Evolutionary conservation across 1,284 basidiomycete species (phyloP).

Genomic region (Apiotrichum brassicae): DNA sequence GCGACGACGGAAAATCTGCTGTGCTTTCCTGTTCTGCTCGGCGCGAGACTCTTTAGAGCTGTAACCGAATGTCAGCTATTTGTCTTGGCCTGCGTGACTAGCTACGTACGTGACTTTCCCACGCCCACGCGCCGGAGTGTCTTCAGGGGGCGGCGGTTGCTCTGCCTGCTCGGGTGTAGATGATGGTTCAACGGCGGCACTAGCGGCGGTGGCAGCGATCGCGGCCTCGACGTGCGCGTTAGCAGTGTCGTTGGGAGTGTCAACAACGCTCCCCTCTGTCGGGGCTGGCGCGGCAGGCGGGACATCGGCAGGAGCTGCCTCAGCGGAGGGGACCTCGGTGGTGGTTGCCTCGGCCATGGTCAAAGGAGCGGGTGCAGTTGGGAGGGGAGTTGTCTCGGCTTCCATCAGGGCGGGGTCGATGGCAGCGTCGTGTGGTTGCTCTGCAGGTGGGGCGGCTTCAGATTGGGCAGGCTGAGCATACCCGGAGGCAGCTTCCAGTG

Average conservation of each 20-base stretch:
- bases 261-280: no score
- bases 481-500: no score
- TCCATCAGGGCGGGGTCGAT: no score
- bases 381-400: no score
- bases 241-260: no score
- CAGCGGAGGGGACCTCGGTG: no score
- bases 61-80: not conserved
- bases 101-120: constrained; percentile 7
- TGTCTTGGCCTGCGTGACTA: not conserved
- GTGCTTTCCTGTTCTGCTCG: constrained; percentile 45
- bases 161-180: not conserved
- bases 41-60: constrained; percentile 32
- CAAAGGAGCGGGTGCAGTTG: no score
- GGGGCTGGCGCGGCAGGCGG: not conserved
- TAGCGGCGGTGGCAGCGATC: not conserved
- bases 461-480: no score
- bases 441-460: no score
- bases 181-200: not conserved
- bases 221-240: not conserved
- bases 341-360: no score
- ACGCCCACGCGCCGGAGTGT: not conserved
- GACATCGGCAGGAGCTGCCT: not conserved
- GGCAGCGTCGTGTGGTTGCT: no score
- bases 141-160: not conserved
- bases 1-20: constrained; percentile 41